Evolutionary conservation across 2,329 filamentous ascomycete genomes (phyloP), one percentile per base, ranked within the genome.

Genomic region (Penicillium sp.): DNA sequence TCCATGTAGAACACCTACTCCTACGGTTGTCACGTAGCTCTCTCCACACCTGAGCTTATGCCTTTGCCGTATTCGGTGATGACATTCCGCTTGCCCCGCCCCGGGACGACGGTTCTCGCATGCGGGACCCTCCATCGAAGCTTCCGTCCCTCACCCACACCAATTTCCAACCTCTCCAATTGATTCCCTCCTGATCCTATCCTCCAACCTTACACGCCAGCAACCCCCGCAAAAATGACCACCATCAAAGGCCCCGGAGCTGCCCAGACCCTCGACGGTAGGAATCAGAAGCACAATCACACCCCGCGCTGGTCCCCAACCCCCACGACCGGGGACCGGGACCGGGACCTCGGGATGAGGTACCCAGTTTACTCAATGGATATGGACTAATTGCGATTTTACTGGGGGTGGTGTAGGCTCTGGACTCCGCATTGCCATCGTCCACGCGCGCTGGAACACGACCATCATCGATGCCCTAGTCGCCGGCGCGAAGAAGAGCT

Each of bases 401-500:
- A 3, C n/a, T 10, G 4, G 4, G 19, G 7, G 22, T 3, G 4
- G 2, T 35, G 6, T 53, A 77, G 89, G 90, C 76, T 86, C 86
- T 70, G 82, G 81, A 71, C 86, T 99, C 64, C 91, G 95, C 73
- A 89, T 99, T 74, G 94, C 90, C 73, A 98, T 99, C 73, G 86
- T 99, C 59, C 95, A 98, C 80, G 94, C 94, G 59, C 88, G 95
- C 70, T 99, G 95, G 95, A 99, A 99, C 81, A 84, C 83, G 65
- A 85, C 84, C 66, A 91, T 99, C 74, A 96, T 98, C 77, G 87
- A 90, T 59, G 87, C 92, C 54, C 87, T 99, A 58, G 84, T 99
- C 61, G 82, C 85, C 54, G 95, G 95, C 65, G 87, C 91, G 47
- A 91, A 89, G 78, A 88, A 89, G 69, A 89, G 89, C 73, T 87